These are phyloP conservation scores for Trichoderma semiorbis DNA, from an alignment of 2,329 filamentous ascomycete species.

Conservation along the genomic window DNA sequence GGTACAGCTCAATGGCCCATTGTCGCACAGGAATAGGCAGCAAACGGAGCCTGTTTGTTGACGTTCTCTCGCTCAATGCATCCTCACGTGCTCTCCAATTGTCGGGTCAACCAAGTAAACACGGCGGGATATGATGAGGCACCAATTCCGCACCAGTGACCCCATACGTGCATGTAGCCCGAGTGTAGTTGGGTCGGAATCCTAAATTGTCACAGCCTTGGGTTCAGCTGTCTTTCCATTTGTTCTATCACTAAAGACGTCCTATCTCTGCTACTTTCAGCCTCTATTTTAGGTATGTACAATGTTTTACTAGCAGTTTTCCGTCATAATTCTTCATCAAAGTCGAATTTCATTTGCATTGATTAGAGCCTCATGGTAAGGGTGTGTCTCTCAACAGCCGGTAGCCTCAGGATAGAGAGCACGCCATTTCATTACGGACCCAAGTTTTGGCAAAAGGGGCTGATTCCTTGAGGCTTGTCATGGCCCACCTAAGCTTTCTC, in stretches of 20 bases:
- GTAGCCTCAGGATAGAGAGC: neutral
- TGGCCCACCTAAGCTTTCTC: neutral
- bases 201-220: neutral
- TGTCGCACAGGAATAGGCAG: neutral
- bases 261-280: neutral
- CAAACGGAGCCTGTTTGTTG: neutral
- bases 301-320: neutral
- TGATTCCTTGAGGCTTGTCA: neutral
- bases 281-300: neutral
- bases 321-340: neutral
- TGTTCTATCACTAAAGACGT: neutral
- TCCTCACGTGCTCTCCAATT: conserved; percentile 8
- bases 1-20: neutral
- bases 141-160: neutral
- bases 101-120: conserved; percentile 11
- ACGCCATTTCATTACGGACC: neutral
- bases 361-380: neutral
- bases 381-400: neutral
- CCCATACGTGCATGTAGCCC: neutral
- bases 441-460: neutral
- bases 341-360: neutral
- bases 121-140: neutral
- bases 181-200: neutral
- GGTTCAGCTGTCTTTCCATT: neutral
- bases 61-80: neutral